Base-by-base conservation (phyloP, 768 basidiomycete species). In the Mycena capillaripes region DNA sequence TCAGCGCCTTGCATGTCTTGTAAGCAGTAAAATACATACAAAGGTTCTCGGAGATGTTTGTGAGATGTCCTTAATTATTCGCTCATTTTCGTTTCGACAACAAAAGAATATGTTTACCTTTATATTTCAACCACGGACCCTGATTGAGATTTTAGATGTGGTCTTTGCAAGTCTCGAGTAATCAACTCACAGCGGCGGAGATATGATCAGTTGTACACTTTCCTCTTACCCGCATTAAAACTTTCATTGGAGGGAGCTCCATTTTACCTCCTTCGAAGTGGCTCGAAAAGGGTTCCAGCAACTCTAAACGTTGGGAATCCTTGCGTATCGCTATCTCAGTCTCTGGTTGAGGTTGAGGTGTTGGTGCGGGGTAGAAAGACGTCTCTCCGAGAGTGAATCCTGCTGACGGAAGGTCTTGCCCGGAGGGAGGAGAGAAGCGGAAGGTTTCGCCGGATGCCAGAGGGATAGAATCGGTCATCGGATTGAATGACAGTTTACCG, bases 161-260 rank as follows among this genome's bases (percentile, higher is more conserved):
- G 63, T 19, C 25, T 34, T 36, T 9, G 40, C n/a, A 7, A 38
- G 50, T 56, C 58, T 10, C 6, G 21, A 25, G 19, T 8, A 36
- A 14, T n/a, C 7, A 21, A 84, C 91, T 60, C 76, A 95, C 94
- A 36, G 98, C 98, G 44, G 98, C 98, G 38, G 95, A 97, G 68
- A 99, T 99, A 79, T 99, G 98, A 78, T 99, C 98, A 21, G 98
- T 99, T 16, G 98, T 99, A 81, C 98, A 99, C 84, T 99, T 99
- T n/a, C 98, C 98, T 74, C 95, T 86, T 9, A 99, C 95, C 34
- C 96, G 86, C 89, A 99, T 90, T 59, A 99, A 81, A 61, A 97
- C 95, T 77, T 91, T 95, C 80, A 98, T 84, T 27, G 89, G 76
- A 11, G 96, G 93, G 19, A 99, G 86, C 84, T 99, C 98, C 42